Percentiles rank a stretch among this genome's conserved stretches.
These are phyloP conservation scores for Penicillium italicum DNA, from an alignment of 2,329 filamentous ascomycete genomes.

Conservation along the genomic window DNA sequence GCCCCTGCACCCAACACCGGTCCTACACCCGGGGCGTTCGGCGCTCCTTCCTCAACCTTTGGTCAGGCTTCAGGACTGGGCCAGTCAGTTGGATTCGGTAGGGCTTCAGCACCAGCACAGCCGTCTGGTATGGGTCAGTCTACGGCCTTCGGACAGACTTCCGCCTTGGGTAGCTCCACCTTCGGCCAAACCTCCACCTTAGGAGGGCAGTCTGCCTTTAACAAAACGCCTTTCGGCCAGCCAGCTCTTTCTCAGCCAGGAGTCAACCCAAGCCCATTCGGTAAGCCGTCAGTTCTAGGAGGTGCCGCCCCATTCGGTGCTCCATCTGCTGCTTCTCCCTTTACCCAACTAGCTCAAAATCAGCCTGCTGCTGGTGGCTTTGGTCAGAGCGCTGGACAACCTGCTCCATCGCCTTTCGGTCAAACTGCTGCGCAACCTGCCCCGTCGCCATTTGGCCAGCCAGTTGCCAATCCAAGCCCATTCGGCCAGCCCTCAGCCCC, in stretches of 20 bases:
- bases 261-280: conserved; percentile 15
- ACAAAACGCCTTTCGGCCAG: conserved; percentile 27
- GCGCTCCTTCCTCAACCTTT: conserved; percentile 18
- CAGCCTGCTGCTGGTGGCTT: conserved; percentile 30
- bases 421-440: conserved; percentile 7
- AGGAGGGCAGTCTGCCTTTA: conserved; percentile 35
- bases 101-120: conserved; percentile 11
- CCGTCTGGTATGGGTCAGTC: conserved; percentile 15
- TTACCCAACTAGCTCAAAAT: conserved; percentile 42
- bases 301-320: conserved; percentile 35
- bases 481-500: conserved; percentile 27
- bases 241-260: conserved; percentile 7
- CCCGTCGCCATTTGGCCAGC: conserved; percentile 36
- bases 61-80: conserved; percentile 21
- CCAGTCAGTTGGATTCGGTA: conserved; percentile 27
- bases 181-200: conserved; percentile 16
- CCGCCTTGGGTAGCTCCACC: conserved; percentile 14
- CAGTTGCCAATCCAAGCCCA: conserved; percentile 29
- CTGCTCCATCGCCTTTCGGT: conserved; percentile 10
- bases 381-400: conserved; percentile 20
- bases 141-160: conserved; percentile 18
- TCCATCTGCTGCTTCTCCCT: conserved; percentile 37
- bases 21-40: conserved; percentile 19
- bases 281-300: conserved; percentile 25
- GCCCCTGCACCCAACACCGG: neutral